Conservation (phyloP, 2,329 filamentous ascomycete genomes). For the Lachnellula hyalina region DNA sequence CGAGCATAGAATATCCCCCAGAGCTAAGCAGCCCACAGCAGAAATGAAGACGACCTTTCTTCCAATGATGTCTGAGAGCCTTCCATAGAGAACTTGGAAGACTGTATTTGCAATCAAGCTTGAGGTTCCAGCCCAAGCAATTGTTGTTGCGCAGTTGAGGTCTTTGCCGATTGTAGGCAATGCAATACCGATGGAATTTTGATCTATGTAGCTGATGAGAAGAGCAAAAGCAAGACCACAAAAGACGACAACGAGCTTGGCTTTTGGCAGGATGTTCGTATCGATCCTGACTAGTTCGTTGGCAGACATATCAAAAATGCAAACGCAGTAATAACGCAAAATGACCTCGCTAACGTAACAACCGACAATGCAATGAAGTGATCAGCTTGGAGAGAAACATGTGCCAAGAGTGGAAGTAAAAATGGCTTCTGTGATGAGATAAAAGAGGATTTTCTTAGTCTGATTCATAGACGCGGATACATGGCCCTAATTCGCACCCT, state of each 20-base stretch:
- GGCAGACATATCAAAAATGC: background rate
- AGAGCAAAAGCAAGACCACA: constrained; percentile 46
- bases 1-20: constrained; percentile 56
- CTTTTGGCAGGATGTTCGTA: constrained; percentile 50
- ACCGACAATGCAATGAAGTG: background rate
- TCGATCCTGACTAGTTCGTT: constrained; percentile 35
- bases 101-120: constrained; percentile 53
- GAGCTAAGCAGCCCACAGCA: constrained; percentile 45
- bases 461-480: too few species aligned
- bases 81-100: constrained; percentile 60
- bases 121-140: constrained; percentile 50
- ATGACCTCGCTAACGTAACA: background rate
- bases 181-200: constrained; percentile 35
- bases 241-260: constrained; percentile 47
- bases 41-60: constrained; percentile 53
- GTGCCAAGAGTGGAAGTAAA: too few species aligned
- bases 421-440: background rate
- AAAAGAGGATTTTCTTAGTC: background rate
- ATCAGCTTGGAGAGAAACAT: background rate
- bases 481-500: too few species aligned
- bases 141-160: constrained; percentile 40
- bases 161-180: constrained; percentile 48
- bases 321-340: background rate
- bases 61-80: constrained; percentile 56
- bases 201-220: constrained; percentile 44